Base-by-base conservation (phyloP, 805 yeast species). In the Ogataea allantospora region DNA sequence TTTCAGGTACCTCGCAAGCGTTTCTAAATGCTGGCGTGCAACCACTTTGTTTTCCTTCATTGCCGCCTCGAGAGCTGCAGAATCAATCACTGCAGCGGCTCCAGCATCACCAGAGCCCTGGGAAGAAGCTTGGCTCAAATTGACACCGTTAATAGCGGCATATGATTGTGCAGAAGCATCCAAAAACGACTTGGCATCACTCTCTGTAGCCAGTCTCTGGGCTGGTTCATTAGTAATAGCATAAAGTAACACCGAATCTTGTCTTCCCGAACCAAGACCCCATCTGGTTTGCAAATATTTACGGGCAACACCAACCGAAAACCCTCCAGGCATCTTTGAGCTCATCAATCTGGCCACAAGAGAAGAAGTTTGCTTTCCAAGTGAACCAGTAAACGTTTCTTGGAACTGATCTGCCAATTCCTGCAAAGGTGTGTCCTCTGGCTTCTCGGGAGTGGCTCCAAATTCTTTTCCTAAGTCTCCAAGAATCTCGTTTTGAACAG, bases 261-360 rank as follows among this genome's bases (percentile, higher is more conserved):
- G 98, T 73, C 98, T 83, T 54, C 97, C 96, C 31, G 85, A 46
- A 50, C 85, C 95, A 55, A 93, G 76, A 52, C 99, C 99, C 86
- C 86, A 93, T 65, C 91, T 80, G 30, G 89, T 61, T 69, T 85
- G 89, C 63, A 93, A 77, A 68, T 93, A 86, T 65, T 89, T 88
- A 73, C 97, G 83, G 35, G 96, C 95, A 48, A 77, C 71, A 46
- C 96, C 83, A 53, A 91, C 82, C 32, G 95, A 84, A 68, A 91
- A 93, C 14, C 99, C 99, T 76, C 99, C 99, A 38, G 99, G 98
- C 98, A 93, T 93, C 72, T 93, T 93, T 19, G 97, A 83, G 8
- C 98, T 81, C 72, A 89, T 84, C 58, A 93, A 75, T 68, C 97
- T 83, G 47, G 95, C 86, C 47, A 91, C 73, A 56, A 93, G 75